Evolutionary conservation across 352 stramenopile genomes (phyloP).

Genomic region (Plasmopara muralis): DNA sequence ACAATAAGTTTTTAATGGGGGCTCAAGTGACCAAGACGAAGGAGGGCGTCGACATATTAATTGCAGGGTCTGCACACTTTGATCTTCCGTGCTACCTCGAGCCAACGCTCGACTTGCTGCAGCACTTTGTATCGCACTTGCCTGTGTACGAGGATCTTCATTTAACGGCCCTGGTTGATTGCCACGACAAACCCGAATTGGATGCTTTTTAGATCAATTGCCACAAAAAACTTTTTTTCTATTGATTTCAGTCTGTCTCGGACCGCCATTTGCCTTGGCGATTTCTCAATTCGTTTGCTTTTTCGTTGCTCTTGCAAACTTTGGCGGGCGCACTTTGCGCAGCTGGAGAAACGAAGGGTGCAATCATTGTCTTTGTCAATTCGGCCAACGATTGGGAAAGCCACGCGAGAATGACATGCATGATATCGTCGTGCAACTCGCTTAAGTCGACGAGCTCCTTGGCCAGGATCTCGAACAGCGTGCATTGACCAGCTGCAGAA

Average conservation of each 20-base stretch:
- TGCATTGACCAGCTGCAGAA: conserved; percentile 42
- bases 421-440: conserved; percentile 74
- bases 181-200: conserved; percentile 8
- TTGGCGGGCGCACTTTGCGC: conserved; percentile 11
- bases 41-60: conserved; percentile 25
- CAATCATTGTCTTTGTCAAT: conserved; percentile 61
- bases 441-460: conserved; percentile 75
- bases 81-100: conserved; percentile 23
- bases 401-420: conserved; percentile 80
- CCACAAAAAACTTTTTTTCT: neutral
- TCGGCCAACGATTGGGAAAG: conserved; percentile 61
- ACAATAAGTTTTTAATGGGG: conserved; percentile 32
- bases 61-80: conserved; percentile 38
- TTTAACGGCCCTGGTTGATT: conserved; percentile 21
- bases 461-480: conserved; percentile 68
- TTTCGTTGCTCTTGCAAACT: conserved; percentile 37
- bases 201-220: conserved; percentile 1
- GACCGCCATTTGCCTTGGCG: conserved; percentile 40
- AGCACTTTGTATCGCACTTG: conserved; percentile 46
- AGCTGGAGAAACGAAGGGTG: conserved; percentile 43
- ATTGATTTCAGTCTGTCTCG: conserved; percentile 40
- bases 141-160: conserved; percentile 62
- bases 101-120: conserved; percentile 38
- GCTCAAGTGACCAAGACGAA: conserved; percentile 15
- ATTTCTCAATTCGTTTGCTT: conserved; percentile 22